phyloP scores from a whole-genome alignment of 352 stramenopile genomes.

The Phytophthora pini region DNA sequence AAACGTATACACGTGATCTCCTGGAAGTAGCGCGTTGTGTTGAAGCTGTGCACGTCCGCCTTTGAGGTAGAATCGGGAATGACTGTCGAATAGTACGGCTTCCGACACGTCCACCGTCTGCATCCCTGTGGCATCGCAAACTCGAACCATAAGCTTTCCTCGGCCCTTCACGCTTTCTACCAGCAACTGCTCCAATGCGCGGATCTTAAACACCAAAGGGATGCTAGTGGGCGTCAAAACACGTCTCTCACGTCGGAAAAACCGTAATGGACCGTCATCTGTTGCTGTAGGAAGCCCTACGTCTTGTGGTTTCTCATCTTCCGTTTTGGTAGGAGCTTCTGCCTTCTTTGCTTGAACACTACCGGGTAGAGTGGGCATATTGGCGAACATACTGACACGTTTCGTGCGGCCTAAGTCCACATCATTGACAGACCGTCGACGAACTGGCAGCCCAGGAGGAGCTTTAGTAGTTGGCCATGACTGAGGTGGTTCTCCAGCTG shows the following conservation, averaged over 20 bases:
- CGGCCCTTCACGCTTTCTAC: constrained; percentile 58
- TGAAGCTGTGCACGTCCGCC: constrained; percentile 49
- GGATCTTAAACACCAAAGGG: constrained; percentile 55
- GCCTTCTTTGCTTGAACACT: constrained; percentile 1
- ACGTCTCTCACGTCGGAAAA: constrained; percentile 46
- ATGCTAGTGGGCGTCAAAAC: constrained; percentile 27
- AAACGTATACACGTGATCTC: constrained; percentile 73
- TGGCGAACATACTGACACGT: constrained; percentile 45
- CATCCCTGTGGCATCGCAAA: constrained; percentile 63
- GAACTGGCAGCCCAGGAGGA: constrained; percentile 12
- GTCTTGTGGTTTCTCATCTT: constrained; percentile 15
- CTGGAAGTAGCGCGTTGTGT: constrained; percentile 50
- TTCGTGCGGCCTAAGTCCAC: constrained; percentile 29
- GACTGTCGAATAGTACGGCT: constrained; percentile 74
- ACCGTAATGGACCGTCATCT: constrained; percentile 37
- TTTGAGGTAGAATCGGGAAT: constrained; percentile 67
- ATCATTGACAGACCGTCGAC: constrained; percentile 41
- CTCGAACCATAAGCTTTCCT: constrained; percentile 68
- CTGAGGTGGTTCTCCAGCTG: constrained; percentile 13
- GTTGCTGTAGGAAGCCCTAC: constrained; percentile 10
- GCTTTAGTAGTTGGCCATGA: constrained; percentile 26
- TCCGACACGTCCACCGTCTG: constrained; percentile 52
- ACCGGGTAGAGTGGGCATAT: constrained; percentile 19
- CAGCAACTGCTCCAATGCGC: constrained; percentile 59
- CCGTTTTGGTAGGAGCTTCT: not conserved